Evolutionary conservation across 225 moss, liverwort and hornwort species (phyloP).

Genomic region (Pleurozium schreberi): DNA sequence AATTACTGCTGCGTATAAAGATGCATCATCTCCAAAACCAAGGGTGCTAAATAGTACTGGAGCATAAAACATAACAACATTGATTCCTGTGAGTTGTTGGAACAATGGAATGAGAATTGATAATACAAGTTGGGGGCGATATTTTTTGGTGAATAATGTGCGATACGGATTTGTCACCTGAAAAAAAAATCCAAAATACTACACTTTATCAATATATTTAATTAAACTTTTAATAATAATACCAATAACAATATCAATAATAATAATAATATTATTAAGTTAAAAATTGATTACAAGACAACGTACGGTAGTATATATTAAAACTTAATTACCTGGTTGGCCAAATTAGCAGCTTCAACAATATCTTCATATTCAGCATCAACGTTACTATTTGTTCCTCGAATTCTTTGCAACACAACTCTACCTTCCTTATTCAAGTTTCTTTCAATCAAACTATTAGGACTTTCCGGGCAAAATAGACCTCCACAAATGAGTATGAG

Average conservation of each 20-base stretch:
- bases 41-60: constrained; percentile 32
- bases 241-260: too few relatives aligned
- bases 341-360: not conserved
- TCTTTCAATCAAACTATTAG: not conserved
- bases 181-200: not conserved
- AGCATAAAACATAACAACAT: constrained; percentile 50
- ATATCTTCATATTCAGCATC: not conserved
- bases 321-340: not conserved
- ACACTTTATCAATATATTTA: not conserved
- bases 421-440: not conserved
- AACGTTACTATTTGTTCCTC: not conserved
- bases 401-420: not conserved
- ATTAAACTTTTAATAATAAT: not conserved
- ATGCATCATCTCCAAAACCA: constrained; percentile 37
- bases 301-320: not conserved
- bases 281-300: not conserved
- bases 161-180: not conserved
- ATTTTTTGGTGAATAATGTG: not conserved
- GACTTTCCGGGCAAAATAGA: not conserved
- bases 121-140: constrained; percentile 39
- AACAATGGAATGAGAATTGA: constrained; percentile 34
- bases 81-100: constrained; percentile 58
- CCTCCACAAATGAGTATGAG: not conserved
- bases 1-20: constrained; percentile 33
- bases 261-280: not conserved